Conservation (phyloP, 306 rosid genomes). For the Vachellia collinsii region DNA sequence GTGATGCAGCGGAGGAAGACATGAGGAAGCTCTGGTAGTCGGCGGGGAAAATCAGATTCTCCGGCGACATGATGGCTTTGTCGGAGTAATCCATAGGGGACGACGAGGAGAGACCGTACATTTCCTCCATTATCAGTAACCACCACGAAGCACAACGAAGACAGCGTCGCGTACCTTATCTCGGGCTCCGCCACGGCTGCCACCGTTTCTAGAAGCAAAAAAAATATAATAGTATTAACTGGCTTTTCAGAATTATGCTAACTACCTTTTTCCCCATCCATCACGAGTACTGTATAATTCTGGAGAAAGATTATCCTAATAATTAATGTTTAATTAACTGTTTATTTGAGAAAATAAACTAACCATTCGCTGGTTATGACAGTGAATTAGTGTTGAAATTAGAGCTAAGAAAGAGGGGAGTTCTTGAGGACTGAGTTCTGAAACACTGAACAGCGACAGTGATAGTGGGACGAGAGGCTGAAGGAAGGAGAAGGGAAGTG, state of each 20-base stretch:
- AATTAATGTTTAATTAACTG: neutral
- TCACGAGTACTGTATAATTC: neutral
- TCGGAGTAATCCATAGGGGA: constrained; percentile 66
- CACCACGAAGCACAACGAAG: neutral
- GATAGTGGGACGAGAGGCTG: neutral
- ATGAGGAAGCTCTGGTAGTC: constrained; percentile 68
- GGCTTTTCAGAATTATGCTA: constrained; percentile 14
- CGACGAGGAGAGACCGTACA: constrained; percentile 64
- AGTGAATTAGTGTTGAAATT: neutral
- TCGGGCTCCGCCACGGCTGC: neutral
- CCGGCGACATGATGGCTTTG: constrained; percentile 77
- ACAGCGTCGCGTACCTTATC: constrained; percentile 38
- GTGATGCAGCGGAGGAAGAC: constrained; percentile 32
- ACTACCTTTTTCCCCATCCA: neutral
- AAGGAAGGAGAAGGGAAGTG: neutral
- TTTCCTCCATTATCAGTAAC: constrained; percentile 63
- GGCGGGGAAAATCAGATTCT: constrained; percentile 75
- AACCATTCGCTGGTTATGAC: neutral
- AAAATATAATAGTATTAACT: neutral
- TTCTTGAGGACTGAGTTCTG: neutral
- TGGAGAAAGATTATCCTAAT: constrained; percentile 5
- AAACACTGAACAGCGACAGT: neutral
- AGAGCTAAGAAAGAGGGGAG: neutral
- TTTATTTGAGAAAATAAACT: neutral
- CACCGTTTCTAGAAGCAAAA: neutral